Conservation (phyloP, 306 rosid species). For the Lathyrus aphaca region DNA sequence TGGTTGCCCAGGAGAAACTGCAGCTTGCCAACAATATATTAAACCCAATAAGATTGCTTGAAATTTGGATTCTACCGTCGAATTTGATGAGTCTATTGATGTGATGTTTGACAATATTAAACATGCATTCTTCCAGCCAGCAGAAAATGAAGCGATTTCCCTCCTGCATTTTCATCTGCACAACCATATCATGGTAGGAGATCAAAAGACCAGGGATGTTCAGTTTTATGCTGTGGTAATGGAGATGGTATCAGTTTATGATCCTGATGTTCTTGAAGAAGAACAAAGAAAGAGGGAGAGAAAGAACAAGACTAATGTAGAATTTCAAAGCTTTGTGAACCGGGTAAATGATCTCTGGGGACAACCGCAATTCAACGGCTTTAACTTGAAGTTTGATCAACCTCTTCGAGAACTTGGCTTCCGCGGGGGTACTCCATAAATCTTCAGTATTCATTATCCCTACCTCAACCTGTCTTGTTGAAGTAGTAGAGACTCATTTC, state of each 20-base stretch:
- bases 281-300: slow-evolving; percentile 93
- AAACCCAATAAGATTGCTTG: slow-evolving; percentile 79
- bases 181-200: slow-evolving; percentile 94
- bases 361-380: slow-evolving; percentile 77
- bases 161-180: slow-evolving; percentile 92
- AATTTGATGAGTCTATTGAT: slow-evolving; percentile 83
- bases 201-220: slow-evolving; percentile 90
- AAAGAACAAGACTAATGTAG: slow-evolving; percentile 85
- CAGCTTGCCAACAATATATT: slow-evolving; percentile 85
- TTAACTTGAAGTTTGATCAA: slow-evolving; percentile 92
- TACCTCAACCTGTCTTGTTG: slow-evolving; percentile 83
- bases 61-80: slow-evolving; percentile 87
- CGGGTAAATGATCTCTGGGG: slow-evolving; percentile 94
- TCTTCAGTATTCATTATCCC: slow-evolving; percentile 92
- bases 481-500: slow-evolving; percentile 86
- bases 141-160: slow-evolving; percentile 97
- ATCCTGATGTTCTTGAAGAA: slow-evolving; percentile 96
- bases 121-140: slow-evolving; percentile 96
- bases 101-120: slow-evolving; percentile 79
- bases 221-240: slow-evolving; percentile 92
- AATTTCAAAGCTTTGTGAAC: slow-evolving; percentile 83
- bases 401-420: slow-evolving; percentile 96
- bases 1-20: slow-evolving; percentile 92
- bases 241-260: slow-evolving; percentile 92
- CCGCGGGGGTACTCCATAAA: slow-evolving; percentile 89